Evolutionary conservation across 495 filamentous ascomycete genomes (phyloP), one percentile per base, ranked within the genome.

Genomic region (Neurospora sp.): DNA sequence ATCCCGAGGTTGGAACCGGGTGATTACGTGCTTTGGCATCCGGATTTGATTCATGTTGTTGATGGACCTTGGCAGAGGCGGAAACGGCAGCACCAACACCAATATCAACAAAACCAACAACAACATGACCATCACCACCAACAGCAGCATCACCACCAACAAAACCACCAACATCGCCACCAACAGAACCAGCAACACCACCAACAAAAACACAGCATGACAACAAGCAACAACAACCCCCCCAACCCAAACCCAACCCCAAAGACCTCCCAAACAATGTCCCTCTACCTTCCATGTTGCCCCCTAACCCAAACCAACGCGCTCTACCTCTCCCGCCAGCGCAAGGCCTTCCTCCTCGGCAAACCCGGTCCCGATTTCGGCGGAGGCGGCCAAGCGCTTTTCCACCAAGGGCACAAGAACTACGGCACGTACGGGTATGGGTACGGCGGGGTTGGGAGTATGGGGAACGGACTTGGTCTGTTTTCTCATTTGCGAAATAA

Each of bases 11-110:
- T 97, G 46, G 84, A 87, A 39, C 92, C 94, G 2, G 94, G 94
- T 10, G 94, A 97, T 80, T 97, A 92, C 79, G 92, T 97, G 5
- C 88, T 91, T 20, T 97, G 94, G 94, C 94, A 97, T 80, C 95
- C 93, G 73, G 94, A 91, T 44, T 76, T 78, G 10, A 78, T 84
- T 18, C 79, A 85, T 76, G 74, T 77, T 46, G 73, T 77, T 48
- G 72, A 79, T 40, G 20, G 70, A 3, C 12, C 48, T 72, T 38
- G 12, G 69, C 40, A 71, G 75, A 76, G 14, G 79, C 82, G 7
- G 73, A 73, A 72, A 48, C 72, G 79, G 82, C 46, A 27, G 83
- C 82, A 84, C 88, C 37, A 92, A 94, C 77, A 86, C 88, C 0
- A 66, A 44, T 5, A 20, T 46, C 9, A 18, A 2, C 42, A n/a